phyloP scores from a whole-genome alignment of 805 yeast species.

The Wickerhamiella domercqiae region DNA sequence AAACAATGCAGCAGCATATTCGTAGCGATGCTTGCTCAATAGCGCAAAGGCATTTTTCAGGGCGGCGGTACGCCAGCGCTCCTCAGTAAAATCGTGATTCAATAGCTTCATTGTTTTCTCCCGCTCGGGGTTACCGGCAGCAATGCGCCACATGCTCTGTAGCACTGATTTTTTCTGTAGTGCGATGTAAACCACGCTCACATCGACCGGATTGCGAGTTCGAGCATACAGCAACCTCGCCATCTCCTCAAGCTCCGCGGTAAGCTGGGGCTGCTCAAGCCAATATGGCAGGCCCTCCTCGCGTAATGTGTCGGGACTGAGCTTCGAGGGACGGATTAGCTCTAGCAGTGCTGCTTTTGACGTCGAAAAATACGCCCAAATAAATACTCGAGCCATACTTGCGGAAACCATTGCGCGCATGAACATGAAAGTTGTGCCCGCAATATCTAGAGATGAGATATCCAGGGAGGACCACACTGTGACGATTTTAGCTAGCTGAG shows the following conservation, averaged over 20 bases:
- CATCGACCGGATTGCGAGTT: conserved; percentile 53
- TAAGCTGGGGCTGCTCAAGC: conserved; percentile 36
- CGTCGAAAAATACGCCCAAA: conserved; percentile 77
- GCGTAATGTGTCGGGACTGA: background rate
- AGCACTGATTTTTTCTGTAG: conserved; percentile 61
- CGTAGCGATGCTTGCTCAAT: conserved; percentile 70
- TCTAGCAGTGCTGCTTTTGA: conserved; percentile 53
- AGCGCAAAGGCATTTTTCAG: conserved; percentile 83
- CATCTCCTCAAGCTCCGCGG: conserved; percentile 43
- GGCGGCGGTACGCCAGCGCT: conserved; percentile 80
- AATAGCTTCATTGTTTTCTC: conserved; percentile 67
- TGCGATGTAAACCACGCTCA: conserved; percentile 66
- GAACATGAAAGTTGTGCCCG: background rate
- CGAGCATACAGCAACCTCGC: conserved; percentile 59
- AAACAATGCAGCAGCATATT: conserved; percentile 83
- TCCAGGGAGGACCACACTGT: background rate
- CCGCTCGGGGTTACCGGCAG: conserved; percentile 62
- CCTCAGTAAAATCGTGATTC: conserved; percentile 55
- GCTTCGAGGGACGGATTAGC: conserved; percentile 19
- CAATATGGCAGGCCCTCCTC: conserved; percentile 49
- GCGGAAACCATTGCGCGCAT: background rate
- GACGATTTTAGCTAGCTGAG: background rate
- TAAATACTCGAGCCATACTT: conserved; percentile 23
- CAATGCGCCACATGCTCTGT: conserved; percentile 69
- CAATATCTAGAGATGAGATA: background rate